Evolutionary conservation across 2,329 filamentous ascomycete species (phyloP), one percentile per base, ranked within the genome.

Genomic region (Colletotrichum truncatum): DNA sequence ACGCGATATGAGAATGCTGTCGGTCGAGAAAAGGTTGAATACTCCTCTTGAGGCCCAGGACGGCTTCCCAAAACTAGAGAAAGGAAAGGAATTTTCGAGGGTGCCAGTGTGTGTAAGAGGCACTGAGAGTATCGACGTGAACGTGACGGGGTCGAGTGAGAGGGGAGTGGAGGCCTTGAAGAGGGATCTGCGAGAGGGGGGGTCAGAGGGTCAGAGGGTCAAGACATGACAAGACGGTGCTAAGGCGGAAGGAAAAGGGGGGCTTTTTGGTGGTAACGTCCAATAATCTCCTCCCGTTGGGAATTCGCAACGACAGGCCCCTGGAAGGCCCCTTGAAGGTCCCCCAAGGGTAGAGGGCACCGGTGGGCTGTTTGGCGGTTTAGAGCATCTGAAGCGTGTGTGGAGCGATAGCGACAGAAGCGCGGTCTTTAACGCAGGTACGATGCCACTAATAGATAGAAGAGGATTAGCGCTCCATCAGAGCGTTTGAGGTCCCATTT

Each of bases 401-500:
- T 64, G 61, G 61, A 59, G 61, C 61, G 46, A 39, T 45, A 38
- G 26, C 41, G 39, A 58, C 54, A 38, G 54, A 39, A 54, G 61
- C 34, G 61, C 41, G 49, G 57, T 36, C 49, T 16, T 56, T 55
- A 23, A 63, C 57, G 63, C 63, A 66, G 62, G 57, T 65, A 65
- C 62, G 41, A 32, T 21, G 28, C 21, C 28, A 6, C 36, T 3
- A 18, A 3, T n/a, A 4, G 41, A 49, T 26, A 1, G 8, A 16
- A 45, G 12, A 12, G 49, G 63, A 5, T 41, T 66, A 66, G 63
- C 41, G 49, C 34, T n/a, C 30, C 49, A 63, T 45, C 43, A 46
- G 43, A 66, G 49, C 57, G 63, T 66, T 66, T 66, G 63, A 66
- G 34, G 57, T 52, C 43, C 57, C 49, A 46, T 63, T 63, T 45